Conservation (phyloP, 768 basidiomycete genomes). For the Kwoniella europaea region DNA sequence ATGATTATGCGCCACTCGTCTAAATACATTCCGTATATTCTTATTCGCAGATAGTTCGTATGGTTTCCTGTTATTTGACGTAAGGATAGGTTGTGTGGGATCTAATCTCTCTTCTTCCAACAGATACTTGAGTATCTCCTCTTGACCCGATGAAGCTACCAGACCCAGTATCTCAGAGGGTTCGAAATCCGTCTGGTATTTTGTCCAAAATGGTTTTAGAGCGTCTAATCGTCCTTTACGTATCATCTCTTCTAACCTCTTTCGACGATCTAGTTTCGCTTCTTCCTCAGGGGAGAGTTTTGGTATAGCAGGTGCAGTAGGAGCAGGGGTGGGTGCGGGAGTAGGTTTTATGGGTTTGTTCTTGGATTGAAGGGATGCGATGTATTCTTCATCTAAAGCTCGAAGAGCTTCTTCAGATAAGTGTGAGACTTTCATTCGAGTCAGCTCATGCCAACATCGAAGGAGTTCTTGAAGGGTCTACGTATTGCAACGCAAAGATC, state of each 20-base stretch:
- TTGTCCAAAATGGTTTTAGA: constrained; percentile 77
- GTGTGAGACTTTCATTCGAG: constrained; percentile 80
- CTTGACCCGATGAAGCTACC: constrained; percentile 73
- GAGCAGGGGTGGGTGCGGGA: constrained; percentile 55
- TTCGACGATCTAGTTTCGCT: constrained; percentile 76
- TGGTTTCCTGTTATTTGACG: constrained; percentile 65
- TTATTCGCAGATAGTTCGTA: constrained; percentile 84
- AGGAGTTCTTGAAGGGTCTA: constrained; percentile 88
- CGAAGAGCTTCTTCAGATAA: constrained; percentile 82
- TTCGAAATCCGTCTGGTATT: constrained; percentile 68
- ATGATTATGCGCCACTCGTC: constrained; percentile 77
- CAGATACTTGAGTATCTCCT: constrained; percentile 75
- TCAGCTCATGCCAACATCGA: constrained; percentile 85
- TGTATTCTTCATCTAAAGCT: constrained; percentile 84
- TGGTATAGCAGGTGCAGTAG: constrained; percentile 64
- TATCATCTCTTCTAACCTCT: constrained; percentile 85
- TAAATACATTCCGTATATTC: constrained; percentile 79
- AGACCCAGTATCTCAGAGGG: constrained; percentile 79
- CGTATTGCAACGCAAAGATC: background rate
- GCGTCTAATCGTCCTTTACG: constrained; percentile 82
- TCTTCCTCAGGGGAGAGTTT: constrained; percentile 84
- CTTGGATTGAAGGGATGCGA: constrained; percentile 80
- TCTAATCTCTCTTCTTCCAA: constrained; percentile 77
- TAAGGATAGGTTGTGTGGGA: constrained; percentile 65
- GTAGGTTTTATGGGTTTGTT: constrained; percentile 65